These are phyloP conservation scores for Penicillium steckii DNA, from an alignment of 495 filamentous ascomycete species.

Conservation along the genomic window DNA sequence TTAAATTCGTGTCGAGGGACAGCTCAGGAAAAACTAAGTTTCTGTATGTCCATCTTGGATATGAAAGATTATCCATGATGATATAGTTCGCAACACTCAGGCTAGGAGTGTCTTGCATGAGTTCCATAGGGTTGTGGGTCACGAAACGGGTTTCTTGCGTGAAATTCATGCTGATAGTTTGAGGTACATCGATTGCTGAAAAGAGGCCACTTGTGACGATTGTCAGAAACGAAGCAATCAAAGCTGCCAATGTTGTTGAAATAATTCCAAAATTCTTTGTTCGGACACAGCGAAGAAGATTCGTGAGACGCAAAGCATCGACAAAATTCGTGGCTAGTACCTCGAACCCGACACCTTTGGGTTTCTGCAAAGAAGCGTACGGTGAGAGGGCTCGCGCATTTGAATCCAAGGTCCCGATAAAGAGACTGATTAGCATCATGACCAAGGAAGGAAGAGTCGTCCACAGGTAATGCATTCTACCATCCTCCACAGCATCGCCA, in stretches of 20 bases:
- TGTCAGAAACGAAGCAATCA: conserved; percentile 8
- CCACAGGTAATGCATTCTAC: conserved; percentile 11
- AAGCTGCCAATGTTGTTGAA: conserved; percentile 5
- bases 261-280: conserved; percentile 7
- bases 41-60: conserved; percentile 10
- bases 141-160: neutral
- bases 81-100: neutral
- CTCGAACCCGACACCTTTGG: neutral
- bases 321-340: conserved; percentile 7
- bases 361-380: conserved; percentile 2
- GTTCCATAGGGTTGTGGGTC: neutral
- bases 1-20: neutral
- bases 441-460: conserved; percentile 10
- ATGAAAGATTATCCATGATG: conserved; percentile 5
- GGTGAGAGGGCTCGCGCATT: conserved; percentile 13
- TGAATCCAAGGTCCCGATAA: conserved; percentile 8
- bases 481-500: neutral
- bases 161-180: neutral
- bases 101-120: neutral
- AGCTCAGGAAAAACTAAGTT: conserved; percentile 10
- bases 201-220: conserved; percentile 15
- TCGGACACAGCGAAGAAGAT: neutral
- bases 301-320: conserved; percentile 3
- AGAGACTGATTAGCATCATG: conserved; percentile 7
- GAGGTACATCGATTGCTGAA: conserved; percentile 5